Base-by-base conservation (phyloP, 768 basidiomycete species). In the Lentinula guzmanii region DNA sequence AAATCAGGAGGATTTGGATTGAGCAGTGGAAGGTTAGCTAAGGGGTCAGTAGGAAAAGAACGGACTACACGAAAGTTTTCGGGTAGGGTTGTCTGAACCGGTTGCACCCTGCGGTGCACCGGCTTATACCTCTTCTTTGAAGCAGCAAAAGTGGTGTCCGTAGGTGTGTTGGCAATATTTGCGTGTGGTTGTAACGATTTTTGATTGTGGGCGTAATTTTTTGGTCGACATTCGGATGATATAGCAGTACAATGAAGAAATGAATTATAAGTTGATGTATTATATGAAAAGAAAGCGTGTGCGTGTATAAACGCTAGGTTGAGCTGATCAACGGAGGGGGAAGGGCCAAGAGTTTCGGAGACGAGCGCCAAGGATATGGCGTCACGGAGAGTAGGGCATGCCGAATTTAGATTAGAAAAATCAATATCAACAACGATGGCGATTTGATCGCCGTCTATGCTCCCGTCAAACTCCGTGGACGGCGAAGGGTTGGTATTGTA, bases 1-100 rank as follows among this genome's bases (percentile, higher is more conserved):
- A 73, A 73, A 6, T 62, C 52, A 3, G 68, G 64, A 8, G 69
- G 68, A 56, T 64, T 8, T 6, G 58, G 24, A 9, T 69, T 58
- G 7, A 73, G 60, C 8, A 53, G 9, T 2, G 67, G 65, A 2
- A 73, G 62, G 0, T 51, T 52, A 2, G n/a, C 10, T 2, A 75
- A 62, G 1, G 71, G 74, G 53, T 76, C 67, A 24, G 68, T 65
- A 0, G 70, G 70, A 5, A 45, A 45, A 1, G 11, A 13, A 28
- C 43, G 15, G 15, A 45, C n/a, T 0, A 39, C 37, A 0, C 37
- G 37, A 45, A 65, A 68, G 16, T 67, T 16, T 8, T 66, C 61
- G 1, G 69, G 70, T 15, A 69, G 41, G 0, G 16, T 50, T 4
- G 61, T 65, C 0, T 61, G 48, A 0, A 68, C 48, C 0, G 70